These are phyloP conservation scores for Colletotrichum sp. DNA, from an alignment of 2,329 filamentous ascomycete genomes.

Conservation along the genomic window DNA sequence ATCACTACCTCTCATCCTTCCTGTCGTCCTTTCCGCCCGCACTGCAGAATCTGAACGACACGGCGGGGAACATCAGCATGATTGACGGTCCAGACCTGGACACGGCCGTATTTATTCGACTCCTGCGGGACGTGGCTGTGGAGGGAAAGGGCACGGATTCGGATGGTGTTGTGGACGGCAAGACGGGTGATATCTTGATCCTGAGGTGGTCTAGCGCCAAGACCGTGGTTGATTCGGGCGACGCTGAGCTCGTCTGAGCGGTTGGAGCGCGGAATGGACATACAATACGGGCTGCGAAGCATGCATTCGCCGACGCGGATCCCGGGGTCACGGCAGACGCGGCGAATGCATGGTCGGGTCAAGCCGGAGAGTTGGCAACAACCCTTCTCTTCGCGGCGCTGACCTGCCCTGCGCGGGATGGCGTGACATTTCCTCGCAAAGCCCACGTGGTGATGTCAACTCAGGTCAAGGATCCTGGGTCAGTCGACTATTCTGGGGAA, in stretches of 20 bases:
- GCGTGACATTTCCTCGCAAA: slow-evolving; percentile 18
- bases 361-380: slow-evolving; percentile 29
- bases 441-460: slow-evolving; percentile 19
- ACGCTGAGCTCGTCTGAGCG: slow-evolving; percentile 63
- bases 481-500: neutral
- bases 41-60: slow-evolving; percentile 88
- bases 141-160: slow-evolving; percentile 67
- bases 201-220: slow-evolving; percentile 79
- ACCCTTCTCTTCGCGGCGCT: neutral
- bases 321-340: slow-evolving; percentile 55
- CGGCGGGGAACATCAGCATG: slow-evolving; percentile 89
- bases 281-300: neutral
- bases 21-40: slow-evolving; percentile 79
- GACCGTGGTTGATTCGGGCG: slow-evolving; percentile 55
- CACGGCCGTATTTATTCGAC: slow-evolving; percentile 82
- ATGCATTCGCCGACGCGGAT: neutral
- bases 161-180: slow-evolving; percentile 63
- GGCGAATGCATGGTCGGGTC: slow-evolving; percentile 43
- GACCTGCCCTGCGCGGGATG: neutral
- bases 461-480: neutral
- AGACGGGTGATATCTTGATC: slow-evolving; percentile 70
- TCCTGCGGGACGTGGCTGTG: slow-evolving; percentile 66
- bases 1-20: slow-evolving; percentile 87
- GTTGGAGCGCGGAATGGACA: neutral
- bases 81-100: slow-evolving; percentile 85